These are phyloP conservation scores for Paecilomyces fulvus DNA, from an alignment of 2,329 filamentous ascomycete species.

Conservation along the genomic window DNA sequence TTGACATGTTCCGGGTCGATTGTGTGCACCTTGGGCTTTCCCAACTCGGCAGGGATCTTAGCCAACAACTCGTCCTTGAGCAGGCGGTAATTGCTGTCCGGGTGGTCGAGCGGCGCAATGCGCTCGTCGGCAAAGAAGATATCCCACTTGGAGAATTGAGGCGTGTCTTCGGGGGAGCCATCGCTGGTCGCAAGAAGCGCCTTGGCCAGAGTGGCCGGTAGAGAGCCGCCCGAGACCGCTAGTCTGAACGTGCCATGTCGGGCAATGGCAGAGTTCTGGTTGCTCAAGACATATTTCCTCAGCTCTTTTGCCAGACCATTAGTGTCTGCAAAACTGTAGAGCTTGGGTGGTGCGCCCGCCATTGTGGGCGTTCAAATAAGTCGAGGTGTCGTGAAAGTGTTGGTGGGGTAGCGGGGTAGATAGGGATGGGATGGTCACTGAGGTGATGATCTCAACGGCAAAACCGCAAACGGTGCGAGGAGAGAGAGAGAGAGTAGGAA, in stretches of 20 bases:
- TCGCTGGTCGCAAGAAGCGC: conserved; percentile 59
- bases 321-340: conserved; percentile 70
- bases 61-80: conserved; percentile 80
- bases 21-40: conserved; percentile 64
- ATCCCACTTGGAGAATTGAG: conserved; percentile 84
- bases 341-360: conserved; percentile 42
- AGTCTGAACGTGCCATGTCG: conserved; percentile 84
- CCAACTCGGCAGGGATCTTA: conserved; percentile 65
- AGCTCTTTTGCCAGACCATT: conserved; percentile 67
- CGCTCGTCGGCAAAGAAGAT: conserved; percentile 99
- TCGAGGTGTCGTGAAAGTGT: neutral
- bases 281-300: conserved; percentile 71
- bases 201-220: conserved; percentile 79
- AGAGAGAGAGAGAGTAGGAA: neutral
- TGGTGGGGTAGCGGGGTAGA: conserved; percentile 6
- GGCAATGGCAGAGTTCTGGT: conserved; percentile 68
- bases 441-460: neutral
- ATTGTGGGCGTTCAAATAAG: conserved; percentile 18
- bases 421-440: neutral
- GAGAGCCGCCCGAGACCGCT: conserved; percentile 85
- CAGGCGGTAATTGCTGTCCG: conserved; percentile 88
- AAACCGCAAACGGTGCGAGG: neutral
- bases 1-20: conserved; percentile 61
- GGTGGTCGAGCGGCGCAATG: conserved; percentile 81
- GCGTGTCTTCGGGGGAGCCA: conserved; percentile 48